Conservation (phyloP, 129 eudicot species). For the Calendula officinalis region DNA sequence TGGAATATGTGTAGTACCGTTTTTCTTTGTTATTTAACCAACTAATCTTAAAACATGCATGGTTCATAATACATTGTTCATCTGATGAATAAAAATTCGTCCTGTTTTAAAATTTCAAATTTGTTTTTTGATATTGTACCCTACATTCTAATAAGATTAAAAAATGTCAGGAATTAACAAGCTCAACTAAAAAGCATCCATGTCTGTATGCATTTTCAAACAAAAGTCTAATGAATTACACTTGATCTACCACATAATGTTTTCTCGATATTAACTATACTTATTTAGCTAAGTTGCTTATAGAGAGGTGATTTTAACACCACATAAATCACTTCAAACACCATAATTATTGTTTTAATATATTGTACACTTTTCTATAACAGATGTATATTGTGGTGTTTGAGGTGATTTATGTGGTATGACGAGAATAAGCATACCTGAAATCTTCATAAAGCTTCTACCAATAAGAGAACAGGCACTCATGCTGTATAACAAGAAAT, state of each 20-base stretch:
- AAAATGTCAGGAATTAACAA: not conserved
- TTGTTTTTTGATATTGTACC: not conserved
- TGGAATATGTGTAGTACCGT: constrained; percentile 35
- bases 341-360: no score
- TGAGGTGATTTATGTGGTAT: no score
- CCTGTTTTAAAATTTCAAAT: not conserved
- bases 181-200: not conserved
- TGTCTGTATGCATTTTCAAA: not conserved
- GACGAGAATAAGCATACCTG: constrained; percentile 23
- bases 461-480: constrained; percentile 19
- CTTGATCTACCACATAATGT: not conserved
- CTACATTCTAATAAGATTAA: not conserved
- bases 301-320: no score
- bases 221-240: constrained; percentile 19
- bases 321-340: no score
- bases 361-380: no score
- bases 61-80: no score
- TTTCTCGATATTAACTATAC: constrained; percentile 11
- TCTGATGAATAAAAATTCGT: no score
- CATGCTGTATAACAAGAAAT: not conserved
- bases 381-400: no score
- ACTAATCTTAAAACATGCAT: not conserved
- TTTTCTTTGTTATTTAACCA: not conserved
- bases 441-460: constrained; percentile 16
- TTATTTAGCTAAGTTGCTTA: constrained; percentile 8